Evolutionary conservation across 2,329 filamentous ascomycete genomes (phyloP), one percentile per base, ranked within the genome.

Genomic region (Ceratocystis diversiconidia): DNA sequence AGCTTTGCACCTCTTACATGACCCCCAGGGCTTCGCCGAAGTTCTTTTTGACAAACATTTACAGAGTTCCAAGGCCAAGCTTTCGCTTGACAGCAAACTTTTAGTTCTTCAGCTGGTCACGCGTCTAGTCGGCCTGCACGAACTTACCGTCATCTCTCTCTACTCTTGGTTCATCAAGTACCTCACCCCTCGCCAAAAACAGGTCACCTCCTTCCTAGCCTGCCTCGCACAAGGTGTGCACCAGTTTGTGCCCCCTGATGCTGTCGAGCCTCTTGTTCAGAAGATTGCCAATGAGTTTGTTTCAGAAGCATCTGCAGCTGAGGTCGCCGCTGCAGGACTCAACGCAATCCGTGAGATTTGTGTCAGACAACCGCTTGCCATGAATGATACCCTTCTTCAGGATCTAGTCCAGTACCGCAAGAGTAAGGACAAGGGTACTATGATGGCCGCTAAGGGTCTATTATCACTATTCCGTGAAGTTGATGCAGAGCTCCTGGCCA

Each of bases 221-320:
- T 95, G 87, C 10, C 81, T 97, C 65, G 94, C 94, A 0, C 94
- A 97, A 77, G 89, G 89, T 2, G 91, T 90, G 6, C 94, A 99
- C 74, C 88, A 86, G 69, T 81, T 96, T 46, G 92, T 99, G 0
- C 94, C 94, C 0, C 92, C 92, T 0, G 94, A 99, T 78, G 88
- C 86, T 0, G 79, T 99, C 10, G 92, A 97, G 74, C 92, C 94
- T 0, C 78, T 97, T 3, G 80, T 99, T 1, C 87, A 90, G 74
- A 97, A 96, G 77, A 97, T 99, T 71, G 92, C 94, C 41, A 96
- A 97, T 72, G 94, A 99, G 74, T 99, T 99, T 72, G 92, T 99
- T 1, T 96, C 91, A 0, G 94, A 99, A 76, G 94, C 90, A 1
- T 86, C 92, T 0, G 92, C 94, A 0, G 83, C 89, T 2, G 92